Evolutionary conservation across 768 basidiomycete genomes (phyloP).

Genomic region (Boletus rex-veris): DNA sequence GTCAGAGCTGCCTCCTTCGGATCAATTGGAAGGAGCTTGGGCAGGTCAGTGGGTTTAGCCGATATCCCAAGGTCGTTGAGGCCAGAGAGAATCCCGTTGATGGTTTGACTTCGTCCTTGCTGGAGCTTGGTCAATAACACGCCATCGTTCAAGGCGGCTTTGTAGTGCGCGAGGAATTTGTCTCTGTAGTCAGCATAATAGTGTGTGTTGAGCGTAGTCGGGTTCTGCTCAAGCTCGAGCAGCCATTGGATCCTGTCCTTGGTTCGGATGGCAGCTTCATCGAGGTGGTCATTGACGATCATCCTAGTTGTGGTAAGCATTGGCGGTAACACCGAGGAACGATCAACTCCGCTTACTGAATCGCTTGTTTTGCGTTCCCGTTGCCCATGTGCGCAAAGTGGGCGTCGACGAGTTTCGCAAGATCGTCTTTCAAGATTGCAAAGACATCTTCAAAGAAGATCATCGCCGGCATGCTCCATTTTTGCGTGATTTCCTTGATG

Average conservation of each 20-base stretch:
- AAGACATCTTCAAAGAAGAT: conserved; percentile 42
- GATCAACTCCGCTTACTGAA: conserved; percentile 35
- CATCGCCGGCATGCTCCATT: conserved; percentile 50
- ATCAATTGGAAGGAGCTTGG: conserved; percentile 49
- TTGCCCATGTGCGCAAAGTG: conserved; percentile 55
- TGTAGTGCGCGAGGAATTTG: conserved; percentile 52
- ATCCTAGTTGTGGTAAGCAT: conserved; percentile 31
- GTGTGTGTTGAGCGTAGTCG: conserved; percentile 51
- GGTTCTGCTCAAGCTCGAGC: conserved; percentile 44
- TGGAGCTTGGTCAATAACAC: conserved; percentile 8
- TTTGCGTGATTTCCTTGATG: conserved; percentile 40
- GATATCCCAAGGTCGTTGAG: conserved; percentile 26
- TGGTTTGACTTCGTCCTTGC: neutral
- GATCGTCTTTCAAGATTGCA: conserved; percentile 35
- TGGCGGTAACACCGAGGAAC: neutral
- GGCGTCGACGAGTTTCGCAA: conserved; percentile 39
- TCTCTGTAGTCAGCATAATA: conserved; percentile 47
- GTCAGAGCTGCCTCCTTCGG: conserved; percentile 50
- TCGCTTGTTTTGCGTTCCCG: conserved; percentile 48
- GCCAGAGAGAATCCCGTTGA: conserved; percentile 29
- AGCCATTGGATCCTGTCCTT: conserved; percentile 47
- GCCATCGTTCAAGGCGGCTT: conserved; percentile 20
- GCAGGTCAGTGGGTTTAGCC: conserved; percentile 40
- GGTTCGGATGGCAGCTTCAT: conserved; percentile 38
- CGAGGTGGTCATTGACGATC: conserved; percentile 50